Evolutionary conservation across 768 basidiomycete genomes (phyloP), one percentile per base, ranked within the genome.

Genomic region (Pluteus cervinus): DNA sequence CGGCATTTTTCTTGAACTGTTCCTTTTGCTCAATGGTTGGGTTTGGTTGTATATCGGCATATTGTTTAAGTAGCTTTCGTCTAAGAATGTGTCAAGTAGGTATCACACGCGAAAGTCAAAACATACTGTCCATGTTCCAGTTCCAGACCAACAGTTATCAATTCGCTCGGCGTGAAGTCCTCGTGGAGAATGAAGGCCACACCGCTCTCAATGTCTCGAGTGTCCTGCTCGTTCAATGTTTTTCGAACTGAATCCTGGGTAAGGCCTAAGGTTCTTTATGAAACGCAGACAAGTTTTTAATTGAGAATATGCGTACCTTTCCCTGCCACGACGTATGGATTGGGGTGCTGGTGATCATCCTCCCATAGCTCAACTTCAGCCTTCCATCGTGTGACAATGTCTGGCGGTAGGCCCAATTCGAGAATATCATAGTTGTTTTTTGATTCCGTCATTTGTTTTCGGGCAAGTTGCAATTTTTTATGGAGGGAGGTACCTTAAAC

Each of bases 1-100:
- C 37, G 57, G 52, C n/a, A 54, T 40, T 4, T 61, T 12, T 33
- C 57, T 59, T 10, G 52, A 37, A 9, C 44, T 29, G 36, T 66
- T 24, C 47, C 41, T 2, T 57, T 63, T 6, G 58, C 40, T 39
- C 57, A 50, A 1, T 34, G 2, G 7, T 46, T 50, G 5, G 53
- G 37, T 18, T 40, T 16, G 16, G 32, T 29, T n/a, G 36, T 35
- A 28, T 52, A 47, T 9, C 39, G 4, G 1, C 26, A 38, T 17
- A 54, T 43, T 12, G 40, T 36, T n/a, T 41, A 42, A 37, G 52
- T 56, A 28, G 28, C 16, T n/a, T n/a, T n/a, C n/a, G n/a, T n/a
- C n/a, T n/a, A n/a, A n/a, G 18, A 18, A n/a, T 12, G 25, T 17
- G 10, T 14, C 32, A 20, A 24, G 32, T 28, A 12, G 3, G 22